Conservation (phyloP, 495 filamentous ascomycete species). For the Cercophora sp. region DNA sequence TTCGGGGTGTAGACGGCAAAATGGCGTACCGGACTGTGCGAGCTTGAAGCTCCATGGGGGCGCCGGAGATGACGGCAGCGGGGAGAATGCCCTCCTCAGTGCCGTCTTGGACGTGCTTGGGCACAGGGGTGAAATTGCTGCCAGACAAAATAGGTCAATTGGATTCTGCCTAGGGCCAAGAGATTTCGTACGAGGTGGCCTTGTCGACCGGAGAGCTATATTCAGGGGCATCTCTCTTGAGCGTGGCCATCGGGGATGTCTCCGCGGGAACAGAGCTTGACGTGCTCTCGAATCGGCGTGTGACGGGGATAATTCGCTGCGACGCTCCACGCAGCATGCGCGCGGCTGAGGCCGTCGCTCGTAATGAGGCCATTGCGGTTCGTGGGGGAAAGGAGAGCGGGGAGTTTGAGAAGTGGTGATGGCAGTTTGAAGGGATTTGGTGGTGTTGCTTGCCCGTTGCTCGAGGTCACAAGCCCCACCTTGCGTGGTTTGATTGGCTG, state of each 20-base stretch:
- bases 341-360: slow-evolving; percentile 36
- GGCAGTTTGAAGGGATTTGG: neutral
- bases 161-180: neutral
- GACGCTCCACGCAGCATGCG: slow-evolving; percentile 42
- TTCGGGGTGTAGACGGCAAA: neutral
- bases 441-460: slow-evolving; percentile 12
- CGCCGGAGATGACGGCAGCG: slow-evolving; percentile 85
- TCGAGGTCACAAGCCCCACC: slow-evolving; percentile 19
- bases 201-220: slow-evolving; percentile 75
- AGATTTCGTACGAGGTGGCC: slow-evolving; percentile 69
- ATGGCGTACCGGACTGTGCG: slow-evolving; percentile 77
- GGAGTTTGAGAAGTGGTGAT: neutral
- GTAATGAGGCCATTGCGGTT: slow-evolving; percentile 39
- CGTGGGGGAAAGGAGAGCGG: slow-evolving; percentile 13
- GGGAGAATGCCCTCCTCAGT: slow-evolving; percentile 78
- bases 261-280: slow-evolving; percentile 26
- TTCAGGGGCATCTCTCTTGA: slow-evolving; percentile 64
- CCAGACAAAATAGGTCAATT: neutral
- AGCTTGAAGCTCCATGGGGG: slow-evolving; percentile 88
- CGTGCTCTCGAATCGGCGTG: slow-evolving; percentile 46
- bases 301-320: slow-evolving; percentile 33
- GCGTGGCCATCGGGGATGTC: slow-evolving; percentile 28
- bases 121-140: slow-evolving; percentile 85
- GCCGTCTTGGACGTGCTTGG: slow-evolving; percentile 82
- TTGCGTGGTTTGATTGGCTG: slow-evolving; percentile 20